A percentile compares a stretch with the other conserved stretches of the same genome.
Evolutionary conservation across 2,329 filamentous ascomycete genomes (phyloP).

Genomic region (Pseudopithomyces maydicus): DNA sequence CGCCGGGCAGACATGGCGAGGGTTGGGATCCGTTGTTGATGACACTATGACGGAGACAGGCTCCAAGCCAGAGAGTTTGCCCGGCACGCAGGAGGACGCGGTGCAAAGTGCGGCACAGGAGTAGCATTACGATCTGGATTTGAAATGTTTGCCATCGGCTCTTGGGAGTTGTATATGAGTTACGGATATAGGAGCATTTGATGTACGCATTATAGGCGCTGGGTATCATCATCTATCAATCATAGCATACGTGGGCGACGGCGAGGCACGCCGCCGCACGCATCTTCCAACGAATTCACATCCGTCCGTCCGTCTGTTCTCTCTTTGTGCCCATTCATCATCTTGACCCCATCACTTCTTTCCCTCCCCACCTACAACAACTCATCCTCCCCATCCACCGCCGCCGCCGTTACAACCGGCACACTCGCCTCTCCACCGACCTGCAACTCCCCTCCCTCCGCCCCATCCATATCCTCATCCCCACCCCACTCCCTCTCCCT

Average conservation of each 20-base stretch:
- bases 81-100: not conserved
- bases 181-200: conserved; percentile 6
- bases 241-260: not conserved
- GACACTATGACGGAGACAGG: not conserved
- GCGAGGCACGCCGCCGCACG: too few species aligned
- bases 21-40: conserved; percentile 28
- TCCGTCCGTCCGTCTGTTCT: too few species aligned
- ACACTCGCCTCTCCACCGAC: conserved; percentile 2
- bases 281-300: not conserved
- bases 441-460: not conserved
- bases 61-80: not conserved
- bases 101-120: not conserved
- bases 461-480: conserved; percentile 38
- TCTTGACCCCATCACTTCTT: too few species aligned
- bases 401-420: conserved; percentile 2
- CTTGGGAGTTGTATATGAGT: not conserved
- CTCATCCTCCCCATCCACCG: conserved; percentile 34
- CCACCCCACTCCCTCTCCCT: conserved; percentile 29
- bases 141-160: too few species aligned
- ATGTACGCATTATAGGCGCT: conserved; percentile 3
- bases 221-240: conserved; percentile 14
- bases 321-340: too few species aligned
- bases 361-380: conserved; percentile 21
- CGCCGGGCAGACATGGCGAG: conserved; percentile 49
- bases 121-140: too few species aligned